Evolutionary conservation across 139 green algal genomes (phyloP).

Genomic region (Bryopsis sp.): DNA sequence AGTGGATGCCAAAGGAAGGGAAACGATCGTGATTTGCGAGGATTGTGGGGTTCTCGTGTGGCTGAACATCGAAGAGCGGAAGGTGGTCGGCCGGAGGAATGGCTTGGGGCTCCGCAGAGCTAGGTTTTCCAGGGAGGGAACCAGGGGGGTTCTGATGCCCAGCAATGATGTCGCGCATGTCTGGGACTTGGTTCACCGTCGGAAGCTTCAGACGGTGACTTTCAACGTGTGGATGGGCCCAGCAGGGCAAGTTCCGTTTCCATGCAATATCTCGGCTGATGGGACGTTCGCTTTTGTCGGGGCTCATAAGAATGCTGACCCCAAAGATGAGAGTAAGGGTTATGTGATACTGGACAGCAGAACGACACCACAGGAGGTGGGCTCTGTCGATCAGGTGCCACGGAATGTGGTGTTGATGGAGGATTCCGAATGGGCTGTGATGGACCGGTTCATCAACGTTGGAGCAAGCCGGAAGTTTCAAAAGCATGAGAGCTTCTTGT

Average conservation of each 20-base stretch:
- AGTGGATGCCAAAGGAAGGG: not conserved
- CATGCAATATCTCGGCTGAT: conserved; percentile 5
- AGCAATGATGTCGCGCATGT: not conserved
- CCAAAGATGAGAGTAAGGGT: too few relatives aligned
- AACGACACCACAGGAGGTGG: too few relatives aligned
- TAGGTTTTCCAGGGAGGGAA: not conserved
- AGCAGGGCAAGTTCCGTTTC: not conserved
- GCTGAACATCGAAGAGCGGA: not conserved
- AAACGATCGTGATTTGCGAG: conserved; percentile 11
- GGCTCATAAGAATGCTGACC: not conserved
- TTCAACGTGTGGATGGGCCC: conserved; percentile 1
- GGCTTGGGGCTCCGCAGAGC: not conserved
- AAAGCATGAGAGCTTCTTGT: too few relatives aligned
- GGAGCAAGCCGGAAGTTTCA: too few relatives aligned
- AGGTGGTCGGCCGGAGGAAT: not conserved
- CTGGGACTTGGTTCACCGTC: conserved; percentile 5
- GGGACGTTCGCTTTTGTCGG: not conserved
- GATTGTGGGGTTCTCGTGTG: conserved; percentile 15
- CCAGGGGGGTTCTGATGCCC: conserved; percentile 5
- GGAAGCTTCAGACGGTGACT: not conserved
- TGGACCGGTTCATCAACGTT: too few relatives aligned
- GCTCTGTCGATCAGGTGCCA: too few relatives aligned
- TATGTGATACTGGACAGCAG: too few relatives aligned
- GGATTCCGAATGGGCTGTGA: too few relatives aligned
- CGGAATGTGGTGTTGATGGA: too few relatives aligned